Base-by-base conservation (phyloP, 1,284 basidiomycete genomes). In the Sporisorium reilianum region DNA sequence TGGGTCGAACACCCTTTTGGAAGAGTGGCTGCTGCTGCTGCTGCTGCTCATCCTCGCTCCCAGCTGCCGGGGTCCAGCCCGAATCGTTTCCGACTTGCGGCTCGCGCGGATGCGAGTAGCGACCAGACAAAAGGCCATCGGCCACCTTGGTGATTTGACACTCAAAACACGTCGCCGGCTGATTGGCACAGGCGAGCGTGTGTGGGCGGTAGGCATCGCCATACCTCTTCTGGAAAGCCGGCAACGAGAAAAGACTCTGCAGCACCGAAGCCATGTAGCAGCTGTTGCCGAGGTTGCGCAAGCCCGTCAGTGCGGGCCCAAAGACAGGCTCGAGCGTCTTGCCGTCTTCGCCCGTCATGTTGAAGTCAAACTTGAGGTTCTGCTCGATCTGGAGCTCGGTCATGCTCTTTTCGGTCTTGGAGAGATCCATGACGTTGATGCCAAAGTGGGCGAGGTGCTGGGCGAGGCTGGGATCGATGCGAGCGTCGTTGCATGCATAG, bases 311-410 rank as follows among this genome's bases (percentile, higher is more conserved):
- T 0, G 93, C 93, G 0, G 91, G 90, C 0, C 96, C 97, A 82
- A 92, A 96, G 14, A 97, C 86, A 0, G 95, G 95, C 81, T 93
- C 89, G 7, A 98, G 88, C 10, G 93, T 91, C 56, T 92, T 91
- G 10, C 95, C 96, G 58, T 94, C 91, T 62, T 95, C 93, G n/a
- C 89, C 90, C 0, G 92, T 94, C 81, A 99, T 90, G 4, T 92
- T 94, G 85, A 99, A 98, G 85, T 98, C 95, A 82, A 95, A 98
- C 61, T 90, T 91, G 56, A 97, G 87, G 81, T 99, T 99, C 80
- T 98, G 95, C 84, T 97, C 95, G 79, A 98, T 92, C 92, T 98
- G 94, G 61, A 99, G 87, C 83, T 99, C 96, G 0, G 95, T 97
- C 91, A 97, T 94, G 56, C 91, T 94, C 87, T 97, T 98, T 84